A percentile compares a stretch with the other conserved stretches of the same genome.
phyloP scores from a whole-genome alignment of 345 rosid species.

The Schrenkiella parvula region DNA sequence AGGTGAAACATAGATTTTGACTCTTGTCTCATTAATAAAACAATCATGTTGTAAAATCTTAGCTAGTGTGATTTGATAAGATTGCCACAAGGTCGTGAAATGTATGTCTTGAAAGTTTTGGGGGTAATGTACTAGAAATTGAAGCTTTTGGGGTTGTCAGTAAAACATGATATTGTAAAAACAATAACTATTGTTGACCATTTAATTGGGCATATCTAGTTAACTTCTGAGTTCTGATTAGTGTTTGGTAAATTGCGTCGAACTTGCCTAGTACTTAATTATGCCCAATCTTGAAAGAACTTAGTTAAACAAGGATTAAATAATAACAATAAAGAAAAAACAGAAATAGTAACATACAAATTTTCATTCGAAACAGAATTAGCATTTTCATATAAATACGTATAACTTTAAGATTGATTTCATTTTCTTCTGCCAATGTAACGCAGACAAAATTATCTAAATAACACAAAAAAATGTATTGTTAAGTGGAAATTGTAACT shows the following conservation, averaged over 20 bases:
- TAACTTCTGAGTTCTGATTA: conserved; percentile 22
- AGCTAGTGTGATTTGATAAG: conserved; percentile 13
- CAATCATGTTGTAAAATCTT: conserved; percentile 27
- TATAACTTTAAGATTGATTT: neutral
- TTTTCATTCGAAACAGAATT: too few species aligned
- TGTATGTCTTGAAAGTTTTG: conserved; percentile 17
- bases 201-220: conserved; percentile 16
- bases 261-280: conserved; percentile 7
- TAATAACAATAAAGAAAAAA: neutral
- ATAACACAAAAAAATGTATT: neutral
- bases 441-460: neutral
- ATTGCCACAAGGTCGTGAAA: conserved; percentile 23
- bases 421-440: neutral
- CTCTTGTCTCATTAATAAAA: conserved; percentile 6
- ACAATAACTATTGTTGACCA: conserved; percentile 8
- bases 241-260: conserved; percentile 18
- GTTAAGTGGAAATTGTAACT: neutral
- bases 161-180: conserved; percentile 22
- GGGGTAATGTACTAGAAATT: conserved; percentile 19
- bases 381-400: neutral
- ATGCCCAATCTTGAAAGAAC: neutral
- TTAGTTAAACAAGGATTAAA: neutral
- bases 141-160: conserved; percentile 14
- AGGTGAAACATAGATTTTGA: conserved; percentile 23
- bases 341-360: neutral